Evolutionary conservation across 495 filamentous ascomycete genomes (phyloP).

Genomic region (Barbatosphaeria neglecta): DNA sequence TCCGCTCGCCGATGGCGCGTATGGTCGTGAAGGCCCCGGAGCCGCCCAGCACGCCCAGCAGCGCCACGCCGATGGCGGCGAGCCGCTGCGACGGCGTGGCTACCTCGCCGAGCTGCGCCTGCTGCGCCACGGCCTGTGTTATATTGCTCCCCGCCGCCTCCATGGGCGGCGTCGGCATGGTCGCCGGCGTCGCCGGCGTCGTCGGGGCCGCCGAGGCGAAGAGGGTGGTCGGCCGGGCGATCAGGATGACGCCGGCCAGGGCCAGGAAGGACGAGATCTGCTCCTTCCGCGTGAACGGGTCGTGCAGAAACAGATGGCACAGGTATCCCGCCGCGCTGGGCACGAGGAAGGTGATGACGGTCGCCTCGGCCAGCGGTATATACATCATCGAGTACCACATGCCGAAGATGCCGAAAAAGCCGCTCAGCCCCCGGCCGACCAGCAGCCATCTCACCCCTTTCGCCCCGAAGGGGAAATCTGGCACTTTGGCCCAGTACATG

Average conservation of each 20-base stretch:
- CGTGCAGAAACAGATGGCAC: constrained; percentile 61
- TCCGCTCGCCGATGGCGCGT: constrained; percentile 71
- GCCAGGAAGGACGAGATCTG: constrained; percentile 67
- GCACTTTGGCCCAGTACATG: constrained; percentile 59
- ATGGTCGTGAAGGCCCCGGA: constrained; percentile 71
- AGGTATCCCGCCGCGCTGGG: constrained; percentile 75
- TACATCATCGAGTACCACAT: constrained; percentile 63
- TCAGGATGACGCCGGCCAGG: constrained; percentile 70
- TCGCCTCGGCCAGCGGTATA: constrained; percentile 80
- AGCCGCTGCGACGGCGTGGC: constrained; percentile 57
- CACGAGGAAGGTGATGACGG: constrained; percentile 82
- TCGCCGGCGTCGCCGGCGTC: constrained; percentile 7
- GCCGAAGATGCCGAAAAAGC: constrained; percentile 73
- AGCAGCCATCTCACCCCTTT: constrained; percentile 55
- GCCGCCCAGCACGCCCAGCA: constrained; percentile 71
- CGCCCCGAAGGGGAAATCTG: constrained; percentile 59
- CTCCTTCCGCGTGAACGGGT: constrained; percentile 70
- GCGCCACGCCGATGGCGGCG: constrained; percentile 56
- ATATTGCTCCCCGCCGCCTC: constrained; percentile 11
- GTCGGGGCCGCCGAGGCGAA: constrained; percentile 18
- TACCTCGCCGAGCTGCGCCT: constrained; percentile 15
- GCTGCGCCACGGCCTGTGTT: constrained; percentile 4
- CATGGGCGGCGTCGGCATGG: constrained; percentile 10
- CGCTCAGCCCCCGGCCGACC: constrained; percentile 54
- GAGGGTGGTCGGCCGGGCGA: constrained; percentile 62